Evolutionary conservation across 495 filamentous ascomycete species (phyloP).

Genomic region (Penicillium dipodomyicola): DNA sequence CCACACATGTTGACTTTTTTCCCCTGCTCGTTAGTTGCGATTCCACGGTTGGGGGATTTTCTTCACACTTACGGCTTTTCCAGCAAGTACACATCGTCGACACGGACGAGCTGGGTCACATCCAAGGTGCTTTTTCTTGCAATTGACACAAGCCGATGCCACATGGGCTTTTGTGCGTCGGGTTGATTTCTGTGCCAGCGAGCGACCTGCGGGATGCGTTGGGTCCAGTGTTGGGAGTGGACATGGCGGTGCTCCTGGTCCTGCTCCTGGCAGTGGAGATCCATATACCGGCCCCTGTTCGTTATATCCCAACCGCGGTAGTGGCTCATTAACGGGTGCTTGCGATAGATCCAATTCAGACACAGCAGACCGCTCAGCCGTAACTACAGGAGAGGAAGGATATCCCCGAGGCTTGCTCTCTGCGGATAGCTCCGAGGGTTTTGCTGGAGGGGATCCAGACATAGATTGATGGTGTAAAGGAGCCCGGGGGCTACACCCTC

Average conservation of each 20-base stretch:
- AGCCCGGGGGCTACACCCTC: conserved; percentile 64
- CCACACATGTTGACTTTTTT: conserved; percentile 80
- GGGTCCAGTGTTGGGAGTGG: conserved; percentile 29
- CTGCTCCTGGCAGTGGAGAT: conserved; percentile 18
- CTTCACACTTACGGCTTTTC: conserved; percentile 58
- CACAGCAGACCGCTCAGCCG: conserved; percentile 40
- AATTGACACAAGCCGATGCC: conserved; percentile 94
- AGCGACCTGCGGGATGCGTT: conserved; percentile 26
- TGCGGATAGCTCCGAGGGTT: conserved; percentile 59
- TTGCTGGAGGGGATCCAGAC: conserved; percentile 70
- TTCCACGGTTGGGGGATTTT: background rate
- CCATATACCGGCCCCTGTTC: conserved; percentile 34
- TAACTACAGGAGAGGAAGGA: conserved; percentile 36
- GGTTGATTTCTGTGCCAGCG: conserved; percentile 59
- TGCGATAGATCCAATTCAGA: conserved; percentile 5
- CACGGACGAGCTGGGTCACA: conserved; percentile 68
- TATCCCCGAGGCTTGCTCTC: conserved; percentile 53
- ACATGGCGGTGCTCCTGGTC: conserved; percentile 28
- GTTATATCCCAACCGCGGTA: conserved; percentile 20
- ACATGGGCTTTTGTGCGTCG: conserved; percentile 93
- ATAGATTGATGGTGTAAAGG: conserved; percentile 75
- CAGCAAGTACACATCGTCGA: conserved; percentile 58
- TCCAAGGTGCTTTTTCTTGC: conserved; percentile 91
- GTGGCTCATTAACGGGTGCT: conserved; percentile 24
- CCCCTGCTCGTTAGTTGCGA: conserved; percentile 3